Percentiles rank a stretch among this genome's conserved stretches.
Evolutionary conservation across 2,329 filamentous ascomycete genomes (phyloP).

Genomic region (Akanthomyces muscarius): DNA sequence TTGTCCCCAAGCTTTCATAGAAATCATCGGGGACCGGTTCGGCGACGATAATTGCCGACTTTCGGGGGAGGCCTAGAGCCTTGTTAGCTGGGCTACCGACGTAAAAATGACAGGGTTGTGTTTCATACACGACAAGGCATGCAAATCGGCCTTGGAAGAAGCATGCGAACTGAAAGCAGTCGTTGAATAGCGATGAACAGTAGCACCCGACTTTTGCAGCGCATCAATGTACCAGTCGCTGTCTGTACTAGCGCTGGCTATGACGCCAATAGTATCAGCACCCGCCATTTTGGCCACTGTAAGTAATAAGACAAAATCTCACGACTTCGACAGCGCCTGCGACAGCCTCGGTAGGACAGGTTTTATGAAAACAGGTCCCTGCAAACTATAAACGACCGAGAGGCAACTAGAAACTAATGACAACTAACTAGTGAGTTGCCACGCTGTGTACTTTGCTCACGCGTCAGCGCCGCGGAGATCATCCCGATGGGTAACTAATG

Average conservation of each 20-base stretch:
- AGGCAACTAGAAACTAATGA: too few relatives aligned
- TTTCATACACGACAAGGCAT: not conserved
- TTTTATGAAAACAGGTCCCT: not conserved
- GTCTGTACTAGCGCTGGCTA: not conserved
- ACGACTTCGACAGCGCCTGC: not conserved
- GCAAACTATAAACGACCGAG: too few relatives aligned
- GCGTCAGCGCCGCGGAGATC: constrained; percentile 2
- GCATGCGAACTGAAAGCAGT: not conserved
- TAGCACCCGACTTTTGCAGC: not conserved
- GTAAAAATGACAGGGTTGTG: not conserved
- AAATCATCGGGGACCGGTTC: not conserved
- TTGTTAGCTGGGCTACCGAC: not conserved
- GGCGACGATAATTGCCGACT: not conserved
- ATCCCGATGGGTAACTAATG: not conserved
- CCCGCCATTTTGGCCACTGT: not conserved
- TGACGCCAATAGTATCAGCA: not conserved
- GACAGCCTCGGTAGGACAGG: not conserved
- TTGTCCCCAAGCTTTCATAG: not conserved
- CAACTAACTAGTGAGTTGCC: not conserved
- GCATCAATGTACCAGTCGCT: not conserved
- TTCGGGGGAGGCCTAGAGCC: not conserved
- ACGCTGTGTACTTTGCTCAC: not conserved
- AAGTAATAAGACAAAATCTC: not conserved
- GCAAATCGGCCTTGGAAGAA: not conserved
- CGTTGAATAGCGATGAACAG: not conserved